These are phyloP conservation scores for Wallemia hederae DNA, from an alignment of 1,284 basidiomycete genomes.

Conservation along the genomic window DNA sequence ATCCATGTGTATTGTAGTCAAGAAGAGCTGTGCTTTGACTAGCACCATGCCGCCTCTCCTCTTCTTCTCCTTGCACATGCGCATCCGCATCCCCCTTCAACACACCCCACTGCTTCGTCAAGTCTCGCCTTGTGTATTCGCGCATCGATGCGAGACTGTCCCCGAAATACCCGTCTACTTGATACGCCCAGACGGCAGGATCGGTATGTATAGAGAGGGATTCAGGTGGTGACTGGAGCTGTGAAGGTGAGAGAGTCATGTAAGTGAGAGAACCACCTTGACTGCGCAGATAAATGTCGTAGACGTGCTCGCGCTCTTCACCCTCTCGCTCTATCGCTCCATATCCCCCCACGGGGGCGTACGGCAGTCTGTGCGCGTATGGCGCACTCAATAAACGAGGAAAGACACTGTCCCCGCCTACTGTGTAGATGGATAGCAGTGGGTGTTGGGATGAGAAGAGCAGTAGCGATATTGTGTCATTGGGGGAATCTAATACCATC, in stretches of 20 bases:
- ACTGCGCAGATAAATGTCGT: background rate
- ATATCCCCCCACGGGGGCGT: background rate
- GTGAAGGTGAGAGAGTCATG: background rate
- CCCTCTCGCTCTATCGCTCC: background rate
- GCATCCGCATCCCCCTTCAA: background rate
- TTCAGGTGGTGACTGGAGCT: background rate
- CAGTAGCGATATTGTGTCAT: background rate
- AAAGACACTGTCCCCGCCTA: background rate
- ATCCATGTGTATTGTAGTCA: too few relatives aligned
- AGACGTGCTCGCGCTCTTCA: background rate
- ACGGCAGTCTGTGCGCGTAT: background rate
- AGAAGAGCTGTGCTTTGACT: too few relatives aligned
- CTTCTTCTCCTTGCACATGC: too few relatives aligned
- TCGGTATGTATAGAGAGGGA: background rate
- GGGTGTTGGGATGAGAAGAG: background rate
- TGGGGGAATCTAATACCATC: background rate
- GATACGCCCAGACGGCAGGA: background rate
- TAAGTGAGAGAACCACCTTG: background rate
- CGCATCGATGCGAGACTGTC: background rate
- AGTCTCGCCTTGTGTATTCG: background rate
- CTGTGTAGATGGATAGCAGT: background rate
- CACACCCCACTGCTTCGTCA: background rate
- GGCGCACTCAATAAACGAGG: background rate
- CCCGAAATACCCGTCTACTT: background rate
- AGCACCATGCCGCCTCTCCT: too few relatives aligned